Evolutionary conservation across 2,329 filamentous ascomycete species (phyloP), one percentile per base, ranked within the genome.

Genomic region (Pestalotiopsis sp.): DNA sequence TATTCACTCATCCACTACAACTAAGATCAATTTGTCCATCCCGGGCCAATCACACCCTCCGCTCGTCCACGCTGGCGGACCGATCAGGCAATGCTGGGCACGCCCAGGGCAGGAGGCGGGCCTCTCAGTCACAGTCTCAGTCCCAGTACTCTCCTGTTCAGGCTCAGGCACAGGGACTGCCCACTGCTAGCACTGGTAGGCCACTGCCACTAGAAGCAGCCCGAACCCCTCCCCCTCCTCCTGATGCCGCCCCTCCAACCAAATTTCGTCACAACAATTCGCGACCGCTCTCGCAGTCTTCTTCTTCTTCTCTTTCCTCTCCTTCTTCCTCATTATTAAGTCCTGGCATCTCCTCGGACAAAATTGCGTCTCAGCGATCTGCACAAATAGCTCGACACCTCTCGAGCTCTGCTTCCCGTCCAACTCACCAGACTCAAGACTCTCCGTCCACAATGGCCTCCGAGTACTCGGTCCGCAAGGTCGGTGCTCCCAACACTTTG

Each of bases 401-500:
- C 69, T 84, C 84, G 75, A 79, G 77, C 72, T 76, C 77, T 65
- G 72, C 79, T 62, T 72, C 76, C 49, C 72, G 73, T 45, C 74
- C 77, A 64, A 68, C 68, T 72, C 71, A 71, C 38, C 69, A 70
- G 20, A 52, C 64, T 13, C 62, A 60, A 67, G 68, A 70, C 67
- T 49, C 66, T 65, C 71, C 73, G 66, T 72, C 74, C 76, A 86
- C 84, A 78, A 90, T 92, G 86, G 82, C 89, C 72, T 87, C 89
- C 71, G 81, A 83, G 73, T 99, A 94, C 87, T 87, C 87, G 79
- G 84, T 92, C 81, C 92, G 95, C 86, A 98, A 97, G 89, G 87
- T 97, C 80, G 96, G 88, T 78, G 90, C 93, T 78, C 90, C 94
- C 78, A 92, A 98, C 89, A 98, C 96, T 77, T 88, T 97, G 81